Conservation (phyloP, 2,329 filamentous ascomycete species). For the Hypoxylon sp. region DNA sequence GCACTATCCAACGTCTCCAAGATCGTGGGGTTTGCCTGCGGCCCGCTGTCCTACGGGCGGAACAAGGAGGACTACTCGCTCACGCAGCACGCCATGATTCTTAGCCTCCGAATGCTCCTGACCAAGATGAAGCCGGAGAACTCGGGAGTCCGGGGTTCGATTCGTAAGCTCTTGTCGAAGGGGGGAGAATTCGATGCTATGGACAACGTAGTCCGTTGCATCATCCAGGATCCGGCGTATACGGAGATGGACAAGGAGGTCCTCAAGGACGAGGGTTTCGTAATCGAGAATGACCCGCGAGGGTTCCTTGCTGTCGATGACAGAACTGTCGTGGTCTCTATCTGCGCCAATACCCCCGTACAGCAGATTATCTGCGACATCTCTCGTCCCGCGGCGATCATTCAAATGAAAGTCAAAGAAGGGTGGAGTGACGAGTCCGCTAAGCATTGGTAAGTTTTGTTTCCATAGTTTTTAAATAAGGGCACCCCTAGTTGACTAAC, state of each 20-base stretch:
- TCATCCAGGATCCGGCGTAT: conserved; percentile 53
- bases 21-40: conserved; percentile 34
- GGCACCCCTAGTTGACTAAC: not conserved
- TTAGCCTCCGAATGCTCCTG: conserved; percentile 21
- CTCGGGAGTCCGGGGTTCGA: not conserved
- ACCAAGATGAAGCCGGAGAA: conserved; percentile 13
- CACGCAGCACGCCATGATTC: conserved; percentile 32
- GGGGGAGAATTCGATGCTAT: not conserved
- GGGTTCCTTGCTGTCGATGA: conserved; percentile 55
- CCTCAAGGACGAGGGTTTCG: conserved; percentile 47
- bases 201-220: conserved; percentile 28
- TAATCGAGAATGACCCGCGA: conserved; percentile 52
- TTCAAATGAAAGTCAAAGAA: conserved; percentile 42
- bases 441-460: conserved; percentile 12
- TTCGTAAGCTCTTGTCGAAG: not conserved
- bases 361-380: conserved; percentile 56
- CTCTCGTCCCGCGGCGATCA: conserved; percentile 53
- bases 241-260: conserved; percentile 41
- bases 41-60: conserved; percentile 7
- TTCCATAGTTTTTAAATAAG: not conserved
- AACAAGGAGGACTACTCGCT: not conserved
- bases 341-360: conserved; percentile 51
- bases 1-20: conserved; percentile 17
- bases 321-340: conserved; percentile 50
- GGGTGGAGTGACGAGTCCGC: not conserved